Evolutionary conservation across 192 early-diverging fungal genomes (phyloP).

Genomic region (Backusella westeae): DNA sequence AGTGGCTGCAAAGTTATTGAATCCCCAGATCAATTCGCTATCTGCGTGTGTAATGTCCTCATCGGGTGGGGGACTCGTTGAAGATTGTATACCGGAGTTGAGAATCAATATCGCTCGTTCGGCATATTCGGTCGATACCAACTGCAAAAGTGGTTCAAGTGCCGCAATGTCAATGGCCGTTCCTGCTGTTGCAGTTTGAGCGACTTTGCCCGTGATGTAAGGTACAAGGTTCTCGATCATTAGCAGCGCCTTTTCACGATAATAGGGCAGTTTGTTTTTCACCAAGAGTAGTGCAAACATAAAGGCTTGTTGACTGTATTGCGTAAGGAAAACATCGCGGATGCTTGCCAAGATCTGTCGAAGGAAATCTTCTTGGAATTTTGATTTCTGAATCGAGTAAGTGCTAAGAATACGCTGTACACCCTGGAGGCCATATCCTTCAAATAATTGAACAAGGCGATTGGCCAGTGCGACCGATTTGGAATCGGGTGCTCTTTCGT

Average conservation of each 20-base stretch:
- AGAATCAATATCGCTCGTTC: constrained; percentile 71
- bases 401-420: constrained; percentile 55
- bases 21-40: constrained; percentile 33
- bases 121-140: constrained; percentile 63
- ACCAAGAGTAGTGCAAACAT: constrained; percentile 62
- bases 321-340: constrained; percentile 61
- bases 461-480: constrained; percentile 52
- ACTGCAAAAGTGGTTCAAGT: constrained; percentile 63
- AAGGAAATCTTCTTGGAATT: constrained; percentile 75
- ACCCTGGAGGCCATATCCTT: constrained; percentile 43
- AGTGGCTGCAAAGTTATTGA: constrained; percentile 21
- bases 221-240: constrained; percentile 71
- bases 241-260: constrained; percentile 59
- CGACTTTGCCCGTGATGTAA: constrained; percentile 35
- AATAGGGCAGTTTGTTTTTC: constrained; percentile 58
- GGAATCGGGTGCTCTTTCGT: constrained; percentile 38
- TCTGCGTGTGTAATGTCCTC: constrained; percentile 15
- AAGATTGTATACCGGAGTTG: constrained; percentile 56
- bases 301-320: constrained; percentile 54
- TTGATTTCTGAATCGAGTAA: constrained; percentile 63
- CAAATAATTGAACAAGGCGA: constrained; percentile 47
- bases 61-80: constrained; percentile 1
- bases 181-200: background rate
- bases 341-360: constrained; percentile 59
- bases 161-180: constrained; percentile 58